Base-by-base conservation (phyloP, 345 rosid species). In the Eucalyptus grandis region DNA sequence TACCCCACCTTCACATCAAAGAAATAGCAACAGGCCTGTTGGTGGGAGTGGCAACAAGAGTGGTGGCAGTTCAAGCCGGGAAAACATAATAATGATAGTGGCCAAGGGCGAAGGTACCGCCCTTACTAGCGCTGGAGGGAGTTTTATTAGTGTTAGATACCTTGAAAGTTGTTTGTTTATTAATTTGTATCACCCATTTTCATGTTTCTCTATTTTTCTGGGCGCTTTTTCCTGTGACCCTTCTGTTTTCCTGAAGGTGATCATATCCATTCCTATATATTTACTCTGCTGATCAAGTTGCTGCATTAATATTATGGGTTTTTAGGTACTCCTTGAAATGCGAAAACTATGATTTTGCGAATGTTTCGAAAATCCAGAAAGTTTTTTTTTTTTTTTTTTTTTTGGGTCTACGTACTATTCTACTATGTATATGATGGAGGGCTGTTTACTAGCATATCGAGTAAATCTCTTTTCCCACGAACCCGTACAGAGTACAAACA, bases 51-150 rank as follows among this genome's bases (percentile, higher is more conserved):
- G 92, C 86, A 89, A 87, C 90, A 92, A 80, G 86, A 87, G 94
- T 53, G 92, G 91, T 82, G 93, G 97, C 90, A 90, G 92, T 90
- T 92, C 93, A 62, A 93, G 94, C 88, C 90, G 95, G 69, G 95
- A 90, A 96, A 94, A 91, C 94, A 94, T 34, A 91, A 93, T 86
- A 90, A 88, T 44, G 99, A 95, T 53, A 89, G 92, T 31, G 88
- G 93, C 92, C 95, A 94, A 87, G 96, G 99, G 72, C 92, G 94
- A 87, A 94, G 98, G 86, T 97, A 96, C 92, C 94, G 93, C 88
- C 99, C 99, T 3, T 97, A 96, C 89, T 96, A 93, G 87, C 81
- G 47, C 34, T 11, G 85, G 49, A 60, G 47, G 49, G 69, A 31
- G 88, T 53, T 72, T 9, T 40, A 21, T 72, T 72, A 72, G 83